Evolutionary conservation across 257 asterid genomes (phyloP).

Genomic region (Forsythia viridissima): DNA sequence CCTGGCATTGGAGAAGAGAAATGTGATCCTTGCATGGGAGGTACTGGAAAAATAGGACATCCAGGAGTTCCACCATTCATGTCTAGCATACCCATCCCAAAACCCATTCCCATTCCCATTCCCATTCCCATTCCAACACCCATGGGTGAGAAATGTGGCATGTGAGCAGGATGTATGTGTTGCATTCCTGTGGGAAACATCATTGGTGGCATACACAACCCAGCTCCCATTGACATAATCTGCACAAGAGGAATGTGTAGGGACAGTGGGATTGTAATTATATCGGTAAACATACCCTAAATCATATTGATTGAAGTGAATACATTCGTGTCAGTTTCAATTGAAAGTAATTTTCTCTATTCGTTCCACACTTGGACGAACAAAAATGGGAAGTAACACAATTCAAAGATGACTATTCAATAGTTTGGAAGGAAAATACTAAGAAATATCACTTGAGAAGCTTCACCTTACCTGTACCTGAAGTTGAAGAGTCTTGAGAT

Average conservation of each 20-base stretch:
- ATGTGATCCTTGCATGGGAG: constrained; percentile 51
- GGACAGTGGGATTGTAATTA: background rate
- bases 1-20: constrained; percentile 52
- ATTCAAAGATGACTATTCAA: background rate
- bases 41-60: constrained; percentile 55
- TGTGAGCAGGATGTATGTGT: constrained; percentile 69
- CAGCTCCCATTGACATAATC: constrained; percentile 97
- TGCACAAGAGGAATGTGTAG: constrained; percentile 30
- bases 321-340: background rate
- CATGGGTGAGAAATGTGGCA: constrained; percentile 67
- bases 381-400: background rate
- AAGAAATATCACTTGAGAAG: background rate
- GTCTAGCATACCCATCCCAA: constrained; percentile 75
- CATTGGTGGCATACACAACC: constrained; percentile 82
- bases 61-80: constrained; percentile 61
- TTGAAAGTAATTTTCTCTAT: background rate
- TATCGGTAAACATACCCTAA: constrained; percentile 4
- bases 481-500: constrained; percentile 91
- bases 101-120: constrained; percentile 42
- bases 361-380: background rate
- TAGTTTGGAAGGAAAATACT: background rate
- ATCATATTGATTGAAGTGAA: background rate
- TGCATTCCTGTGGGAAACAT: constrained; percentile 77
- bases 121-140: constrained; percentile 68
- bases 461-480: constrained; percentile 82